These are phyloP conservation scores for Kodamaea suecica DNA, from an alignment of 1,139 yeast species.

Conservation along the genomic window DNA sequence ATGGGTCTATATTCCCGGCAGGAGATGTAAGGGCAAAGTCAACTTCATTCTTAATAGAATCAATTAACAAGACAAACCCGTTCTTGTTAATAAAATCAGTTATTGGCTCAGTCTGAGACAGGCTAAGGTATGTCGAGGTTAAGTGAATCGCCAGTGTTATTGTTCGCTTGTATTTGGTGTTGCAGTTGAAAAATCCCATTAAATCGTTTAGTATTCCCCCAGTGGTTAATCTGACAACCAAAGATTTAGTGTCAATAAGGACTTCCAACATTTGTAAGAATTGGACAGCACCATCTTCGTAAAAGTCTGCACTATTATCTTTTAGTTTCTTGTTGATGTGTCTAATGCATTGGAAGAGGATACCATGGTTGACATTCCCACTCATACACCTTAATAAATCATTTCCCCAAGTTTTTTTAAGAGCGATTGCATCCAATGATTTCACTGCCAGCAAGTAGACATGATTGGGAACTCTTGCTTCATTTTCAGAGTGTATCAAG, in stretches of 20 bases:
- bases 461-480: constrained; percentile 46
- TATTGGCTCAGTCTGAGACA: constrained; percentile 1
- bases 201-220: constrained; percentile 76
- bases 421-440: constrained; percentile 69
- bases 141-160: constrained; percentile 66
- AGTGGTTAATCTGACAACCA: constrained; percentile 42
- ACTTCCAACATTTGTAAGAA: constrained; percentile 60
- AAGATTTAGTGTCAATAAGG: constrained; percentile 51
- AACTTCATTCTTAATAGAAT: constrained; percentile 65
- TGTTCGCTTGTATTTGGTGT: constrained; percentile 52
- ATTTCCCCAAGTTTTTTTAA: constrained; percentile 67
- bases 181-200: constrained; percentile 56
- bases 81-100: constrained; percentile 26
- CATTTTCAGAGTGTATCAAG: constrained; percentile 56
- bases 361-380: constrained; percentile 89
- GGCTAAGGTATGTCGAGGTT: constrained; percentile 48
- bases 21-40: constrained; percentile 29
- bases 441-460: constrained; percentile 61
- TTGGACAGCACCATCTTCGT: constrained; percentile 49
- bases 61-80: constrained; percentile 65
- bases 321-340: constrained; percentile 51
- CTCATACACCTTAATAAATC: constrained; percentile 80
- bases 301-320: constrained; percentile 30
- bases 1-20: no score
- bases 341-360: constrained; percentile 69